phyloP scores from a whole-genome alignment of 345 rosid genomes.

The Cardamine chenopodiifolia region DNA sequence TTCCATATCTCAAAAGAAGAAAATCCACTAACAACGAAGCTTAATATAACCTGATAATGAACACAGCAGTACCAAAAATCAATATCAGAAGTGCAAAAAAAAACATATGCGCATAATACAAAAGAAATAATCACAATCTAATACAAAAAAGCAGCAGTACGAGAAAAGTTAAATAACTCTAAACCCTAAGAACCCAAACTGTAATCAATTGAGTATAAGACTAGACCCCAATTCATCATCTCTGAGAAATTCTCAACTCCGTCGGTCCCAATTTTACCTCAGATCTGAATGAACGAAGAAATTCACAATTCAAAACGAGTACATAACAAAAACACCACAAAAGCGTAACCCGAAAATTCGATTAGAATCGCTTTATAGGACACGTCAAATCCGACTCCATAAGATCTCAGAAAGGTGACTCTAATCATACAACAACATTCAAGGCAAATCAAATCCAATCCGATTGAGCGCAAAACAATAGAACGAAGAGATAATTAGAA shows the following conservation, averaged over 20 bases:
- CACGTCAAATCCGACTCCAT: neutral
- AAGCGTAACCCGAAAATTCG: slow-evolving; percentile 18
- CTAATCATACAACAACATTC: slow-evolving; percentile 2
- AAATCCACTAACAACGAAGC: slow-evolving; percentile 54
- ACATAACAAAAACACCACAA: neutral
- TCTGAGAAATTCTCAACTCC: neutral
- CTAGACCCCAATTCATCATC: neutral
- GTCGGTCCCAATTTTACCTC: neutral
- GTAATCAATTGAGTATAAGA: neutral
- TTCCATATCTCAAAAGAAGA: slow-evolving; percentile 69
- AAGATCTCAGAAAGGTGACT: slow-evolving; percentile 19
- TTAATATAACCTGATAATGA: slow-evolving; percentile 53
- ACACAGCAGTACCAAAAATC: slow-evolving; percentile 14
- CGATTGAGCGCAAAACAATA: slow-evolving; percentile 8
- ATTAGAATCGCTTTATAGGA: neutral
- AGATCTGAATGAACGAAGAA: slow-evolving; percentile 13
- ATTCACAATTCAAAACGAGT: slow-evolving; percentile 2
- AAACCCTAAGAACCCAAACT: neutral
- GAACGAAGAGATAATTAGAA: neutral
- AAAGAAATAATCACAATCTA: neutral
- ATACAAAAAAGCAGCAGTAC: neutral
- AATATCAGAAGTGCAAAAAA: neutral
- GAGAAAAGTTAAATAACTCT: neutral
- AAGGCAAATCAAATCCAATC: slow-evolving; percentile 26
- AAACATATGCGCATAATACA: neutral